phyloP scores from a whole-genome alignment of 2,329 filamentous ascomycete species.

The Periconia sp. region DNA sequence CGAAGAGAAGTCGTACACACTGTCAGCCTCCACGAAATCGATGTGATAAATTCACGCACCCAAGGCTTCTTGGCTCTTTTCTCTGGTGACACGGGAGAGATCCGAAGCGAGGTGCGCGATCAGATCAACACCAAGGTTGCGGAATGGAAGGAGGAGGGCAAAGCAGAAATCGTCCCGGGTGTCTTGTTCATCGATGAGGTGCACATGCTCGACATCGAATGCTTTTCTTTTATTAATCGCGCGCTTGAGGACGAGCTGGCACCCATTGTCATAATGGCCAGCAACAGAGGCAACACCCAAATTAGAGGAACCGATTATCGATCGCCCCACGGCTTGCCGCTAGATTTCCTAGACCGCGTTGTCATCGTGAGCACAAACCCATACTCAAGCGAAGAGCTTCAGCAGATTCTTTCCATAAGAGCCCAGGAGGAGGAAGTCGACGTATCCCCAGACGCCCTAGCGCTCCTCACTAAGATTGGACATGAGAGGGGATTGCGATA shows the following conservation, averaged over 20 bases:
- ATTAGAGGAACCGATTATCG: slow-evolving; percentile 93
- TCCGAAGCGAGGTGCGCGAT: slow-evolving; percentile 92
- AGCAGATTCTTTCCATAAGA: slow-evolving; percentile 87
- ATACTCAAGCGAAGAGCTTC: slow-evolving; percentile 82
- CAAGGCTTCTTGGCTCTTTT: slow-evolving; percentile 97
- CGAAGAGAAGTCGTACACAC: slow-evolving; percentile 97
- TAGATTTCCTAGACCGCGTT: slow-evolving; percentile 94
- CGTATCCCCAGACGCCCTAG: slow-evolving; percentile 83
- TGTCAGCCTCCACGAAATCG: slow-evolving; percentile 95
- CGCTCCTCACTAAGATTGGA: slow-evolving; percentile 92
- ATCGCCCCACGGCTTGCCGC: slow-evolving; percentile 88
- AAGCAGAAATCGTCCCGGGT: slow-evolving; percentile 95
- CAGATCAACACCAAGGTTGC: slow-evolving; percentile 99
- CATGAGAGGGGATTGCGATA: slow-evolving; percentile 90
- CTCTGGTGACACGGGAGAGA: slow-evolving; percentile 97
- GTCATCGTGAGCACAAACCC: slow-evolving; percentile 93
- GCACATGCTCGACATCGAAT: slow-evolving; percentile 99
- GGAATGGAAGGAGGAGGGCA: slow-evolving; percentile 99
- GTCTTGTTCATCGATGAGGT: slow-evolving; percentile 99
- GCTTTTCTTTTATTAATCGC: slow-evolving; percentile 97
- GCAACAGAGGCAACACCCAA: slow-evolving; percentile 87
- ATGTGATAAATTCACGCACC: slow-evolving; percentile 98
- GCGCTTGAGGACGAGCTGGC: slow-evolving; percentile 93
- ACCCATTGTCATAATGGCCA: slow-evolving; percentile 98
- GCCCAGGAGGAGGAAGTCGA: slow-evolving; percentile 97